These are phyloP conservation scores for Neurospora discreta DNA, from an alignment of 495 filamentous ascomycete species.

Conservation along the genomic window DNA sequence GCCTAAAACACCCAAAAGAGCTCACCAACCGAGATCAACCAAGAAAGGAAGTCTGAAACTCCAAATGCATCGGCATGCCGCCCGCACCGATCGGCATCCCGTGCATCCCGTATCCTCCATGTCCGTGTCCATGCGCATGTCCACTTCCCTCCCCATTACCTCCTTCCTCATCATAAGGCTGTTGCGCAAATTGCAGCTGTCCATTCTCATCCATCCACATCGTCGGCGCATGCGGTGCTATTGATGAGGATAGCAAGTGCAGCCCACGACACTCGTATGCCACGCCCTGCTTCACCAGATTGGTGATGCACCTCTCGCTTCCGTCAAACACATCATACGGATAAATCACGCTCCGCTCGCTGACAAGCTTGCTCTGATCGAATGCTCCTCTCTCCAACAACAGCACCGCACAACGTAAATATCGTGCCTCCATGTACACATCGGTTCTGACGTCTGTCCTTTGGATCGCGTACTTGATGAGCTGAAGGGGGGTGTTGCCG, in stretches of 20 bases:
- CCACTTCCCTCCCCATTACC: not conserved
- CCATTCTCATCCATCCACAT: constrained; percentile 2
- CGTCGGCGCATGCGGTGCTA: constrained; percentile 9
- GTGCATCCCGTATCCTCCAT: not conserved
- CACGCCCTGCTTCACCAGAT: constrained; percentile 20
- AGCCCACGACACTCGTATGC: constrained; percentile 19
- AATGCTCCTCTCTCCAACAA: constrained; percentile 21
- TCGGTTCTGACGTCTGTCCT: constrained; percentile 24
- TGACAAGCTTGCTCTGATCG: constrained; percentile 25
- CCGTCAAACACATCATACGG: constrained; percentile 23
- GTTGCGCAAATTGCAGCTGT: not conserved
- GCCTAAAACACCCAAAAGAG: not conserved
- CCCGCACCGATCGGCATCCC: constrained; percentile 2
- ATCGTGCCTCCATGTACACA: constrained; percentile 25
- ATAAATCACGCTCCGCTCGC: constrained; percentile 18
- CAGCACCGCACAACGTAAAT: constrained; percentile 22
- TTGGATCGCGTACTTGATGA: constrained; percentile 26
- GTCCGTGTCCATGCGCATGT: not conserved
- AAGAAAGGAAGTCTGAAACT: constrained; percentile 19
- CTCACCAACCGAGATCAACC: not conserved
- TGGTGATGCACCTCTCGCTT: constrained; percentile 18
- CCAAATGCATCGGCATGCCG: constrained; percentile 10
- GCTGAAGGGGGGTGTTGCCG: constrained; percentile 25
- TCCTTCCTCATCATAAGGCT: not conserved
- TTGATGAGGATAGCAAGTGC: constrained; percentile 17